These are phyloP conservation scores for Eucalyptus pauciflora DNA, from an alignment of 345 rosid genomes.

Conservation along the genomic window DNA sequence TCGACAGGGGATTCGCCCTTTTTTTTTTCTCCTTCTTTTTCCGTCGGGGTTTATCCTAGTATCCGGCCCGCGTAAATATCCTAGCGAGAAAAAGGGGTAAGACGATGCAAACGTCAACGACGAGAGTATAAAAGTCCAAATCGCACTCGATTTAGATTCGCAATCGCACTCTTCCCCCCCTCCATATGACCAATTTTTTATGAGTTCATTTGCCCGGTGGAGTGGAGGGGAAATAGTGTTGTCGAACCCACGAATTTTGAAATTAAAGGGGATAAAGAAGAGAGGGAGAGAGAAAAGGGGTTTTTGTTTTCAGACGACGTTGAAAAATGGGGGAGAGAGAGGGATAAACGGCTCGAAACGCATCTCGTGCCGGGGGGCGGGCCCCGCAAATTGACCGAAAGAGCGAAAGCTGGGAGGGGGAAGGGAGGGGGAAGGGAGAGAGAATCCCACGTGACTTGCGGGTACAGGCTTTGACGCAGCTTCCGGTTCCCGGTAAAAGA, in stretches of 20 bases:
- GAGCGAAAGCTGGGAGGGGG: background rate
- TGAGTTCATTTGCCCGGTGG: background rate
- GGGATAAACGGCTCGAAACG: background rate
- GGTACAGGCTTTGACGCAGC: constrained; percentile 23
- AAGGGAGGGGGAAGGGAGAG: background rate
- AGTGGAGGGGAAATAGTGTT: background rate
- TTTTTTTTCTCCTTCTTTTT: background rate
- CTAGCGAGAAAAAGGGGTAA: background rate
- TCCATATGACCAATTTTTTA: background rate
- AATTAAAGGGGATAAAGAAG: background rate
- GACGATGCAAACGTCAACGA: background rate
- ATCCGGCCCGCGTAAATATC: background rate
- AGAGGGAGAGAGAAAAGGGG: background rate
- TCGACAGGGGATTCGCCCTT: background rate
- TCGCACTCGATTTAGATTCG: background rate
- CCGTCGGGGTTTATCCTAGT: background rate
- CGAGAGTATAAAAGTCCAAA: background rate
- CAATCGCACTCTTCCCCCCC: background rate
- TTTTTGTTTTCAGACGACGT: background rate
- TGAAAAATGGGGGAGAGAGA: background rate
- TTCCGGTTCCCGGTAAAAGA: constrained; percentile 33
- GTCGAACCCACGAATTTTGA: background rate
- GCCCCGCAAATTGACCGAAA: background rate
- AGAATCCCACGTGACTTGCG: constrained; percentile 37
- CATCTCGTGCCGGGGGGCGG: background rate